These are phyloP conservation scores for Cyclanthera cordifolia DNA, from an alignment of 306 rosid genomes.

Conservation along the genomic window DNA sequence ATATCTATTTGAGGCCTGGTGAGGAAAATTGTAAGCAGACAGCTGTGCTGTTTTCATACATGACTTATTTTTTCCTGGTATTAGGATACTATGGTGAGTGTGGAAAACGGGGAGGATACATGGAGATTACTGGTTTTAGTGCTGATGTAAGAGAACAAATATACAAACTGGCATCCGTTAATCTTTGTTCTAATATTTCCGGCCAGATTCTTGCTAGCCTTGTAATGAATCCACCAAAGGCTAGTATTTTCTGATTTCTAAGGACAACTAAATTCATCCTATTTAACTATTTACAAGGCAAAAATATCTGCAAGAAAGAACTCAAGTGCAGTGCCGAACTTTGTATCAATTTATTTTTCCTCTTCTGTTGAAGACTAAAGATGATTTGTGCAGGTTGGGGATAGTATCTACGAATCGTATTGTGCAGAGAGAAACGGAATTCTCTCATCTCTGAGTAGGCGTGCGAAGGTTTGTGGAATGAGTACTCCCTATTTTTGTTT, in stretches of 20 bases:
- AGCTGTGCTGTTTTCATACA: neutral
- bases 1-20: neutral
- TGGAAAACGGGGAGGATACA: constrained; percentile 91
- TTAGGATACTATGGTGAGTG: constrained; percentile 90
- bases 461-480: constrained; percentile 66
- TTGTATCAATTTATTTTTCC: neutral
- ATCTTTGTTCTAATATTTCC: constrained; percentile 83
- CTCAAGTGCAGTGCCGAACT: neutral
- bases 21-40: neutral
- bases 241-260: constrained; percentile 7
- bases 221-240: constrained; percentile 95
- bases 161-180: constrained; percentile 82
- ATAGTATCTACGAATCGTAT: constrained; percentile 56
- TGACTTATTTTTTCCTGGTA: constrained; percentile 9
- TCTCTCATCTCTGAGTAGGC: constrained; percentile 59
- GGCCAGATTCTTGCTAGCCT: constrained; percentile 95
- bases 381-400: constrained; percentile 57
- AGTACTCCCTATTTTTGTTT: neutral
- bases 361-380: neutral
- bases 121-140: constrained; percentile 86
- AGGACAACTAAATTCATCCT: neutral
- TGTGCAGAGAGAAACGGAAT: constrained; percentile 62
- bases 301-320: neutral
- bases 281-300: neutral
- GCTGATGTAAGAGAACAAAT: constrained; percentile 69